Percentiles rank a stretch among this genome's conserved stretches.
These are phyloP conservation scores for Arctostaphylos glauca DNA, from an alignment of 148 eudicot species.

Conservation along the genomic window DNA sequence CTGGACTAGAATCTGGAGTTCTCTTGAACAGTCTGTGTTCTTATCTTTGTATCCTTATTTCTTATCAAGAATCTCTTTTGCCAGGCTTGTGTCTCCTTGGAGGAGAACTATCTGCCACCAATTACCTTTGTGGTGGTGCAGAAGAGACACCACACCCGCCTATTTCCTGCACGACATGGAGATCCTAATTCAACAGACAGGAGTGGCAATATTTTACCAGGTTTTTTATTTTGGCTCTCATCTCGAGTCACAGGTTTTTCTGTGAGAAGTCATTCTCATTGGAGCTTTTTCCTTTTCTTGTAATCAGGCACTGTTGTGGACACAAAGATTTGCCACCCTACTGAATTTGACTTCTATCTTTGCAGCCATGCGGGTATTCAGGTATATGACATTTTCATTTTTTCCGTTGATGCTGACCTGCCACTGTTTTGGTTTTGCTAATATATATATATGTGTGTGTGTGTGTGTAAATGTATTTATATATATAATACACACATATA, in stretches of 20 bases:
- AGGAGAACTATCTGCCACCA: slow-evolving; percentile 54
- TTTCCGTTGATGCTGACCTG: too few species aligned
- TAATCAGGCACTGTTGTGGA: slow-evolving; percentile 66
- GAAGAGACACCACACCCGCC: slow-evolving; percentile 91
- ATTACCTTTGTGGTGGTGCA: slow-evolving; percentile 91
- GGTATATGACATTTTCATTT: slow-evolving; percentile 32
- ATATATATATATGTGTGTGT: too few species aligned
- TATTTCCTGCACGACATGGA: slow-evolving; percentile 44
- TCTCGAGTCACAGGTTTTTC: neutral
- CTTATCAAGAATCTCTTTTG: neutral
- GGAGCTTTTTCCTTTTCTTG: neutral
- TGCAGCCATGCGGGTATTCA: slow-evolving; percentile 90
- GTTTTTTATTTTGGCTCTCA: slow-evolving; percentile 24
- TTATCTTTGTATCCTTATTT: neutral
- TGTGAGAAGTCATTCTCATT: neutral
- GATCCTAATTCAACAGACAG: slow-evolving; percentile 46
- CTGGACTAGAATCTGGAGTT: neutral
- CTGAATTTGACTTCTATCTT: slow-evolving; percentile 58
- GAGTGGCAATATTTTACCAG: slow-evolving; percentile 93
- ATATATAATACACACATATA: neutral
- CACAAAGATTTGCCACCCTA: slow-evolving; percentile 64
- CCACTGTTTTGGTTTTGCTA: neutral
- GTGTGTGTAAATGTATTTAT: too few species aligned
- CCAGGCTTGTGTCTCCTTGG: slow-evolving; percentile 71
- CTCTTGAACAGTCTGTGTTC: neutral